Percentiles rank a stretch among this genome's conserved stretches.
phyloP scores from a whole-genome alignment of 441 rosid genomes.

The Adansonia grandidieri region DNA sequence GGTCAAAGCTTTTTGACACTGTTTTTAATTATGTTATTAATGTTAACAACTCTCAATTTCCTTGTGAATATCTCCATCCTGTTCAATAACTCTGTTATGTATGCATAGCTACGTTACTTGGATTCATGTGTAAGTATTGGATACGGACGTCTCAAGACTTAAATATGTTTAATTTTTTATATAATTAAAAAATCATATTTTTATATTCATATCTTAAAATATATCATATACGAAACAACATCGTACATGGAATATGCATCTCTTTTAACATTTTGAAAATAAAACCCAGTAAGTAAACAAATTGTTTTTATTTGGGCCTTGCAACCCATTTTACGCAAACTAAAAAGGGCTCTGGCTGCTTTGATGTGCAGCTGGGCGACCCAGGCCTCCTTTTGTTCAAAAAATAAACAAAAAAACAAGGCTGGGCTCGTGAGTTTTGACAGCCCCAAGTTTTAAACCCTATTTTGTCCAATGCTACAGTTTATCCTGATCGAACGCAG shows the following conservation, averaged over 20 bases:
- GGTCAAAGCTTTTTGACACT: neutral
- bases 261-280: neutral
- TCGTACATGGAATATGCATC: neutral
- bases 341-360: neutral
- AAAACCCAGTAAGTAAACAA: neutral
- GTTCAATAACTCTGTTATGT: neutral
- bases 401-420: neutral
- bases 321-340: neutral
- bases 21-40: neutral
- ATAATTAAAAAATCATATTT: too few species aligned
- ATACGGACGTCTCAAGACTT: too few species aligned
- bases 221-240: too few species aligned
- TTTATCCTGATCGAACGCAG: slow-evolving; percentile 10
- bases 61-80: neutral
- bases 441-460: neutral
- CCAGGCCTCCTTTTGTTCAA: neutral
- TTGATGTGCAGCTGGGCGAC: neutral
- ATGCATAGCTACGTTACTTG: too few species aligned
- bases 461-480: slow-evolving; percentile 8
- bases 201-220: too few species aligned
- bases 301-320: neutral
- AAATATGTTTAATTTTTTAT: too few species aligned
- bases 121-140: too few species aligned
- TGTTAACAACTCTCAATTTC: neutral
- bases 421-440: neutral